Conservation (phyloP, 2,329 filamentous ascomycete species). For the Hypoxylon sp. region DNA sequence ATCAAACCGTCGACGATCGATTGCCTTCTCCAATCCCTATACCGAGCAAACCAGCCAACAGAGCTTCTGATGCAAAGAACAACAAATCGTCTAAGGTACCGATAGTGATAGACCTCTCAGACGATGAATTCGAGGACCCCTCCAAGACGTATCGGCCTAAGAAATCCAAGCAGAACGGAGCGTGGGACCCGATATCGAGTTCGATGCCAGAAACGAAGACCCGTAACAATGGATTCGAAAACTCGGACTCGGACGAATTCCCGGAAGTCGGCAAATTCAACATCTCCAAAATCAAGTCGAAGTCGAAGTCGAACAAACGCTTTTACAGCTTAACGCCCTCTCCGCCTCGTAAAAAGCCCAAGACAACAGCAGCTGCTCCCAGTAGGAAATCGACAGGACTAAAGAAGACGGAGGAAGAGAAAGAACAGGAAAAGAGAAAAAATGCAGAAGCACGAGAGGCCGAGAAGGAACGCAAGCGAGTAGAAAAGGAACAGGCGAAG, state of each 20-base stretch:
- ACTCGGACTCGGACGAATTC: slow-evolving; percentile 54
- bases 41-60: slow-evolving; percentile 3
- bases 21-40: slow-evolving; percentile 1
- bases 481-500: slow-evolving; percentile 66
- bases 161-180: slow-evolving; percentile 40
- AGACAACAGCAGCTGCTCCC: slow-evolving; percentile 20
- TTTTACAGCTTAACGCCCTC: slow-evolving; percentile 31
- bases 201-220: slow-evolving; percentile 55
- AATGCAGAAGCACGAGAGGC: slow-evolving; percentile 60
- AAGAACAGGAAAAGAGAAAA: slow-evolving; percentile 51
- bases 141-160: slow-evolving; percentile 25
- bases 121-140: slow-evolving; percentile 37
- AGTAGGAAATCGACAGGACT: slow-evolving; percentile 36
- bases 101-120: slow-evolving; percentile 43
- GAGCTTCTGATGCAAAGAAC: slow-evolving; percentile 9
- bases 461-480: slow-evolving; percentile 64
- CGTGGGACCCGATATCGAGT: slow-evolving; percentile 63
- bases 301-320: slow-evolving; percentile 1
- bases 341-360: slow-evolving; percentile 34
- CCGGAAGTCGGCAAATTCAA: slow-evolving; percentile 57
- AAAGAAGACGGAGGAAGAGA: slow-evolving; percentile 49
- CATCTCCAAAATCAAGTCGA: slow-evolving; percentile 43
- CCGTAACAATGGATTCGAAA: slow-evolving; percentile 29
- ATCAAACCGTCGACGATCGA: neutral
- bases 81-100: slow-evolving; percentile 28